Base-by-base conservation (phyloP, 2,329 filamentous ascomycete species). In the Rosellinia necatrix region DNA sequence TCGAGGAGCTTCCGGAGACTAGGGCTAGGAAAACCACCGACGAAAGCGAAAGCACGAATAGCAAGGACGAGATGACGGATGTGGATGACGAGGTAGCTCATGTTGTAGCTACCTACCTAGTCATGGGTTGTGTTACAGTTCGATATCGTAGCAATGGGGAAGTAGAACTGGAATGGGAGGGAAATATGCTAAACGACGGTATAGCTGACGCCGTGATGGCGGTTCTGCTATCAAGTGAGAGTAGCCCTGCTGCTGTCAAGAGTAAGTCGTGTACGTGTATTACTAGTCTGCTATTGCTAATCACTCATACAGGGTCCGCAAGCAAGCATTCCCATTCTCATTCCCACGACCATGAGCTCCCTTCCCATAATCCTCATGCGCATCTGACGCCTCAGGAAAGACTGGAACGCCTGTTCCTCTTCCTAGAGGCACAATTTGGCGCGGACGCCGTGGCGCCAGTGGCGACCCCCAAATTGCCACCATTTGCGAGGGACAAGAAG, bases 171-270 rank as follows among this genome's bases (percentile, higher is more conserved):
- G 92, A 96, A 74, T 99, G 94, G 94, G 93, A 97, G 72, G 94
- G 92, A 55, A 99, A 97, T 71, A 90, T 96, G 77, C 87, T 97
- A 68, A 99, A 97, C 72, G 94, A 99, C 69, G 91, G 92, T 58
- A 96, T 99, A 68, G 94, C 94, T n/a, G 94, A 99, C 74, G 92
- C 94, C 13, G 89, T 97, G 51, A 91, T 97, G 81, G 92, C 92
- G 1, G 91, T 97, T 2, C 81, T 99, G 9, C 86, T 96, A 65
- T 92, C 90, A 0, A 90, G 96, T 19, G 94, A 99, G 75, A 96
- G 89, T 73, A 96, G 90, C 50, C 94, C 93, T 4, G 94, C 94
- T 12, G 93, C 94, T 10, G 93, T 99, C 47, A 96, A 94, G 75
- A 90, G 91, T 90, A 80, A 75, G 82, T 75, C 62, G 29, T 58